A percentile compares a stretch with the other conserved stretches of the same genome.
These are phyloP conservation scores for Peribolospora baueri DNA, from an alignment of 768 basidiomycete species.

Conservation along the genomic window DNA sequence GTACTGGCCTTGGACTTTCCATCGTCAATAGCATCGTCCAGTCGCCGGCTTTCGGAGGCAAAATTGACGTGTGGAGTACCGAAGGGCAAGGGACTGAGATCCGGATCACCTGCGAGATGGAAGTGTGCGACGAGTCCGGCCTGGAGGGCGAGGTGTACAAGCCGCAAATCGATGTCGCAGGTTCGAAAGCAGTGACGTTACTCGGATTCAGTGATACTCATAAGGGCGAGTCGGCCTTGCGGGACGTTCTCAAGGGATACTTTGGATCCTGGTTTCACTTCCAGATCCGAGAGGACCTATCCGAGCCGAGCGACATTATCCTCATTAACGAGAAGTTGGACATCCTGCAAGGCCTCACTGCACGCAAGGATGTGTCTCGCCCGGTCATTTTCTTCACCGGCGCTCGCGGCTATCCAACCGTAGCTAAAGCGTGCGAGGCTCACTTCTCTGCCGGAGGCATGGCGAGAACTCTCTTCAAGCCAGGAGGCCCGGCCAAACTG, in stretches of 20 bases:
- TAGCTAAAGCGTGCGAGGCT: constrained; percentile 39
- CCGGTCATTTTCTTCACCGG: constrained; percentile 57
- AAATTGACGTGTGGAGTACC: constrained; percentile 80
- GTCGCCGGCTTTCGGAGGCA: constrained; percentile 63
- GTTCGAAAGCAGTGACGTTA: no score
- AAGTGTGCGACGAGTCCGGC: constrained; percentile 25
- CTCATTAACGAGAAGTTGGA: constrained; percentile 56
- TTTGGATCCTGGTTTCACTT: constrained; percentile 57
- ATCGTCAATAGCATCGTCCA: constrained; percentile 82
- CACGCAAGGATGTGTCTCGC: constrained; percentile 31
- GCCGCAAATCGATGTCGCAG: no score
- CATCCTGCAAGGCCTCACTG: constrained; percentile 33
- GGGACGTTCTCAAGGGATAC: constrained; percentile 29
- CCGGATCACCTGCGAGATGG: constrained; percentile 56
- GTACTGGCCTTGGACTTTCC: constrained; percentile 78
- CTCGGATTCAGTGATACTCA: not conserved
- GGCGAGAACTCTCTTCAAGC: constrained; percentile 20
- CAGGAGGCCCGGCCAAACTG: no score
- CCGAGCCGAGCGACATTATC: constrained; percentile 41
- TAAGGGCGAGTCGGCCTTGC: not conserved
- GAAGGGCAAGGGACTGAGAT: constrained; percentile 80
- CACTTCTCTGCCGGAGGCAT: constrained; percentile 64
- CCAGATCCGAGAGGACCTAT: constrained; percentile 20
- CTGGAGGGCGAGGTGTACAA: no score
- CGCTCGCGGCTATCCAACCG: constrained; percentile 36